Base-by-base conservation (phyloP, 305 asterid species). In the Andrographis paniculata region DNA sequence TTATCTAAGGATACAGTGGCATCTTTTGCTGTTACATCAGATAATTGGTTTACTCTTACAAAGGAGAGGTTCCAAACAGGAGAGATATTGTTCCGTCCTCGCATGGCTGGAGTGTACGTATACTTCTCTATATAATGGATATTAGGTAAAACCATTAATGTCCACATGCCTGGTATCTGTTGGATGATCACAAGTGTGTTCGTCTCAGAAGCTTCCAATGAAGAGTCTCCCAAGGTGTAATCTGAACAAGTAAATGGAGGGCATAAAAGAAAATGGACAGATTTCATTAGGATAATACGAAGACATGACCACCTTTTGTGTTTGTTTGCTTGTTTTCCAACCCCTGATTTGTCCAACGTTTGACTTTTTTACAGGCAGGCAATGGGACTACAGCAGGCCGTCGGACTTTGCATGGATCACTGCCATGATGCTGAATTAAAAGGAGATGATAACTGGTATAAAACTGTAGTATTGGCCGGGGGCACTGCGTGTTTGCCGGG, bases 401-500 rank as follows among this genome's bases (percentile, higher is more conserved):
- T 87, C 61, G 93, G 79, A 37, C 87, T 83, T 35, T 87, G 96
- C 75, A 87, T 87, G 83, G 95, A 83, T 60, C 99, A 81, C 68
- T 87, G 99, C 66, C 75, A 67, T 50, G 95, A 77, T 42, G 88
- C 95, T 40, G 99, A 81, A 65, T 62, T 87, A 68, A 65, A 76
- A 24, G 81, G 72, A 14, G 95, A 87, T 47, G 67, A 76, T 49
- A 63, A 61, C 46, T 91, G 99, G 99, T 87, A 75, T 68, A 87
- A 72, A 69, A 87, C 95, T 19, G 73, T 91, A 39, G 95, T 91
- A 3, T 64, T 91, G 67, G 59, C 94, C 0, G 99, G 99, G 15
- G 96, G 96, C 62, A 79, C 72, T 58, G 95, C 96, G 38, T 91
- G 96, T 56, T 75, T 91, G 72, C 96, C 96, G 15, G 99, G 99